Evolutionary conservation across 2,329 filamentous ascomycete genomes (phyloP).

Genomic region (Alternaria ventricosa): DNA sequence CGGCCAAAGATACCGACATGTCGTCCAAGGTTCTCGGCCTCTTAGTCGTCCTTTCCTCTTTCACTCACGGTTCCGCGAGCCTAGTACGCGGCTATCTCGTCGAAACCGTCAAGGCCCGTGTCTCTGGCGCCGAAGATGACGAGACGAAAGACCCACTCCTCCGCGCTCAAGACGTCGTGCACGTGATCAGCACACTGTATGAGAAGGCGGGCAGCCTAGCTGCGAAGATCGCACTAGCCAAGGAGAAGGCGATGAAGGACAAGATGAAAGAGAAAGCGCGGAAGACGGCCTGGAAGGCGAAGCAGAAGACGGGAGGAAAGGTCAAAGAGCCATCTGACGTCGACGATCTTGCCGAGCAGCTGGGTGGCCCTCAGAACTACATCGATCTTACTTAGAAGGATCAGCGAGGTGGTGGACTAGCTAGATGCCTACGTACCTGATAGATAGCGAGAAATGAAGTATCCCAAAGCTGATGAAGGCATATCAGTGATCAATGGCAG

Average conservation of each 20-base stretch:
- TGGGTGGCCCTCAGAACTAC: background rate
- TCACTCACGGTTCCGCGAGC: background rate
- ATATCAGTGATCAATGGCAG: fast-evolving
- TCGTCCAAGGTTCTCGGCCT: background rate
- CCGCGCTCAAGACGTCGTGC: background rate
- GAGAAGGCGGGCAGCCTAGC: background rate
- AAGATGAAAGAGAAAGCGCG: background rate
- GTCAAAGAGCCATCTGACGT: background rate
- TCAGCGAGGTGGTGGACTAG: too few relatives aligned
- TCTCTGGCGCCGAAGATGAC: background rate
- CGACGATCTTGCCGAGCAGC: background rate
- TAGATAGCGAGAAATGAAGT: background rate
- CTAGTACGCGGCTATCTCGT: background rate
- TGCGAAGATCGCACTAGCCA: background rate
- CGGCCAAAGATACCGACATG: background rate
- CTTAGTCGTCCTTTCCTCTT: background rate
- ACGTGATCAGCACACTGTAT: background rate
- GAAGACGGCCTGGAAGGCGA: background rate
- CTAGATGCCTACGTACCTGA: background rate
- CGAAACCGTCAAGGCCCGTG: background rate
- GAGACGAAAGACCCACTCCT: background rate
- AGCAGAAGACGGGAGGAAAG: background rate
- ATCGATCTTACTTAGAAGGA: background rate
- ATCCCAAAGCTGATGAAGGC: background rate
- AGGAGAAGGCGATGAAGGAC: background rate